Evolutionary conservation across 805 yeast genomes (phyloP), one percentile per base, ranked within the genome.

Genomic region (Debaryomyces prosopidis): DNA sequence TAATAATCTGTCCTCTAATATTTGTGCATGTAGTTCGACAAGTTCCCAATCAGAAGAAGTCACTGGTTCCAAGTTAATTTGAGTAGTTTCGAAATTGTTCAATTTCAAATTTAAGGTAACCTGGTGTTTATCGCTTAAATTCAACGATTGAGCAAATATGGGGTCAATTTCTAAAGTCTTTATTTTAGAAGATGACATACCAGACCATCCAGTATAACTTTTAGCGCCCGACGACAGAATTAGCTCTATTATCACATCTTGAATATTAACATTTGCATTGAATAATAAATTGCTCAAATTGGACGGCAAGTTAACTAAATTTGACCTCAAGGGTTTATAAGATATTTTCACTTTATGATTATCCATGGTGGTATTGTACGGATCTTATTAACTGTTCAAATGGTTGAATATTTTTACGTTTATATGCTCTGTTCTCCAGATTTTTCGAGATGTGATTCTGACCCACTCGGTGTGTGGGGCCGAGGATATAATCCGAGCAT

Each of bases 1-100:
- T 30, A 92, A 68, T 54, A 91, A 75, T 50, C 80, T 79, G 38
- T 82, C 80, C 59, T 92, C 97, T 19, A 92, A 76, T 35, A 75
- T 79, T 23, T 77, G 81, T 2, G 96, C 92, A 62, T 92, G 87
- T 2, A 86, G 64, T 58, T 91, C 96, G 2, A 90, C 87, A 20
- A 88, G 69, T 52, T 91, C 97, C 97, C 97, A 92, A 59, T 92
- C 99, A 4, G 85, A 76, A 1, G 83, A 63, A 0, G 88, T 75
- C 15, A 78, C 65, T 0, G 98, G 98, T 56, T 88, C 96, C 36
- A 92, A 74, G 55, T 80, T 82, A 2, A 91, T 82, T 3, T 82
- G 79, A 5, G 73, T 69, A 1, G 89, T 81, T 34, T 65, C 73
- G n/a, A 76, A 79, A 44, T 62, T 63, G 32, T 78, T 70, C 11